These are phyloP conservation scores for Syzygium aromaticum DNA, from an alignment of 345 rosid genomes.

Conservation along the genomic window DNA sequence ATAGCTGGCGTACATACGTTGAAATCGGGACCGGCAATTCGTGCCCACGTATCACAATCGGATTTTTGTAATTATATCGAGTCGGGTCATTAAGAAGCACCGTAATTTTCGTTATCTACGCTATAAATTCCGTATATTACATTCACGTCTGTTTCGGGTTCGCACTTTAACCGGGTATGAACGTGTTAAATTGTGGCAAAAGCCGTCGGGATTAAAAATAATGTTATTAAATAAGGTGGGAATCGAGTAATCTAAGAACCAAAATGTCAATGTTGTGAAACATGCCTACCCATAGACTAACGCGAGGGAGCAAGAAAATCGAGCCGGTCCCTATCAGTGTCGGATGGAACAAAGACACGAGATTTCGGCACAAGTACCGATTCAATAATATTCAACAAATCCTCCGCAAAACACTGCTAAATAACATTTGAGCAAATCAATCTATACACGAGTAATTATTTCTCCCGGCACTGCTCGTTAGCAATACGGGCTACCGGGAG, in stretches of 20 bases:
- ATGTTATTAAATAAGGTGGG: background rate
- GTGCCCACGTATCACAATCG: fast-evolving
- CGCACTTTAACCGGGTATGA: background rate
- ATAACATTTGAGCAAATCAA: background rate
- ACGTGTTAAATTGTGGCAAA: background rate
- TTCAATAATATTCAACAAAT: no score
- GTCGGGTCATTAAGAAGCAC: background rate
- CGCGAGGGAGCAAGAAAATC: background rate
- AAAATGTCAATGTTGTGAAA: background rate
- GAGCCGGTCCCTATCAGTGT: background rate
- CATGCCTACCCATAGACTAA: background rate
- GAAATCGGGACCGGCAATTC: background rate
- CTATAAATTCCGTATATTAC: background rate
- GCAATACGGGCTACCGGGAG: no score
- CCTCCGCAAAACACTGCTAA: no score
- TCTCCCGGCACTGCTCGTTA: background rate
- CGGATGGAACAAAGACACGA: background rate
- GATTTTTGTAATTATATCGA: background rate
- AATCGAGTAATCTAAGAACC: background rate
- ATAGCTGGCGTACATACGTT: fast-evolving
- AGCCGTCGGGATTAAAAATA: background rate
- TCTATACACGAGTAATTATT: background rate
- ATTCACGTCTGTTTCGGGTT: background rate
- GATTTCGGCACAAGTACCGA: no score
- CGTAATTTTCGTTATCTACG: background rate